Conservation (phyloP, 1,284 basidiomycete species). For the Ustilago vetiveriae region DNA sequence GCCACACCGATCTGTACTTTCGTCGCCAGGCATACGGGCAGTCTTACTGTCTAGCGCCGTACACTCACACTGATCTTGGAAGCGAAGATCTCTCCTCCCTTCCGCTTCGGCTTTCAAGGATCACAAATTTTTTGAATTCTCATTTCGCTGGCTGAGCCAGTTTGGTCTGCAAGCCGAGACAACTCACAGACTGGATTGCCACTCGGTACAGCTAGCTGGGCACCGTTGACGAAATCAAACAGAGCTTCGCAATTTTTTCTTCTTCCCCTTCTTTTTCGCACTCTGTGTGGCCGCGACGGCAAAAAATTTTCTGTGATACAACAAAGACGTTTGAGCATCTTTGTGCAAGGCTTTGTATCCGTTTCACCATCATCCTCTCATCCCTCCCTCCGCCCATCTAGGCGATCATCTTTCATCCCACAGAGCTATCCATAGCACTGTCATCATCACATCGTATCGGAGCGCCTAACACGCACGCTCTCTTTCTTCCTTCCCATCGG, state of each 20-base stretch:
- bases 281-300: constrained; percentile 11
- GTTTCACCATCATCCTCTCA: constrained; percentile 26
- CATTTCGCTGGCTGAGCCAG: too few relatives aligned
- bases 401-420: constrained; percentile 20
- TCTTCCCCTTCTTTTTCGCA: not conserved
- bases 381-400: constrained; percentile 24
- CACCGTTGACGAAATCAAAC: not conserved
- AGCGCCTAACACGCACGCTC: constrained; percentile 18
- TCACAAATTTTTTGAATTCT: too few relatives aligned
- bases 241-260: not conserved
- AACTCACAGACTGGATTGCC: too few relatives aligned
- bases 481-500: constrained; percentile 27
- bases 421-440: constrained; percentile 49
- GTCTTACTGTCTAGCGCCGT: too few relatives aligned
- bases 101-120: too few relatives aligned
- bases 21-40: too few relatives aligned
- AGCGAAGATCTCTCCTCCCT: too few relatives aligned
- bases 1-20: too few relatives aligned
- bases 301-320: constrained; percentile 32
- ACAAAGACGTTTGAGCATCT: not conserved
- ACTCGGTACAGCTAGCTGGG: too few relatives aligned
- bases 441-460: constrained; percentile 9
- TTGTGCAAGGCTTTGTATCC: too few relatives aligned
- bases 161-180: too few relatives aligned
- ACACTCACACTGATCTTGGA: too few relatives aligned